These are phyloP conservation scores for Aspergillus aculeatus DNA, from an alignment of 2,329 filamentous ascomycete species.

Conservation along the genomic window DNA sequence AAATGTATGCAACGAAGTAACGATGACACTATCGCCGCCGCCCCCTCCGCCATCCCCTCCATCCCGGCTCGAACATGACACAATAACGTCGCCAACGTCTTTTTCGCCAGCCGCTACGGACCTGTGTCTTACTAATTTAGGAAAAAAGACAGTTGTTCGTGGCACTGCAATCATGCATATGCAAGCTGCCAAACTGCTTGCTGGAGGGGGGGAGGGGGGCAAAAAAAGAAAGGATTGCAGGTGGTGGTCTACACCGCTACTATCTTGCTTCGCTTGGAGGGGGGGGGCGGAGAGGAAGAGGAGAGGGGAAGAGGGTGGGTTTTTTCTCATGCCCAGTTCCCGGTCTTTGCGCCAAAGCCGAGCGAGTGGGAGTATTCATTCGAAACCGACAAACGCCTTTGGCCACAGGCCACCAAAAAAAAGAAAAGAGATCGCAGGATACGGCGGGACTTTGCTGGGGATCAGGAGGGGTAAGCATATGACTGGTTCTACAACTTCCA, in stretches of 20 bases:
- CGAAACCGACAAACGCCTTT: too few relatives aligned
- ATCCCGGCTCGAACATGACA: background rate
- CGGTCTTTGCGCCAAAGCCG: background rate
- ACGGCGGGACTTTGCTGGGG: background rate
- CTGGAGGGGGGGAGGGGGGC: background rate
- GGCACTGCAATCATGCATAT: background rate
- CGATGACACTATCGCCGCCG: background rate
- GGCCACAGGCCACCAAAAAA: background rate
- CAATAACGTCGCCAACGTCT: background rate
- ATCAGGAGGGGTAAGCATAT: background rate
- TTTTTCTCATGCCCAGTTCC: background rate
- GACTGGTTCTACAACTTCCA: background rate
- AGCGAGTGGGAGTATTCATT: too few relatives aligned
- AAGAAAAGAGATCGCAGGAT: background rate
- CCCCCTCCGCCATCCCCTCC: too few relatives aligned
- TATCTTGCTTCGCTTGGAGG: background rate
- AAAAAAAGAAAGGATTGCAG: background rate
- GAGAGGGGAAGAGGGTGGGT: too few relatives aligned
- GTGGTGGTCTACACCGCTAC: background rate
- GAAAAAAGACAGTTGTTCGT: background rate
- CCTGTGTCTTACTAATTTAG: too few relatives aligned
- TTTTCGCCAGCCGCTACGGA: background rate
- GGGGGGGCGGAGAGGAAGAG: too few relatives aligned
- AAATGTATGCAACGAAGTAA: too few relatives aligned
- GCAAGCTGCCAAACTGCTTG: background rate